Base-by-base conservation (phyloP, 2,329 filamentous ascomycete species). In the Davidsoniella virescens region DNA sequence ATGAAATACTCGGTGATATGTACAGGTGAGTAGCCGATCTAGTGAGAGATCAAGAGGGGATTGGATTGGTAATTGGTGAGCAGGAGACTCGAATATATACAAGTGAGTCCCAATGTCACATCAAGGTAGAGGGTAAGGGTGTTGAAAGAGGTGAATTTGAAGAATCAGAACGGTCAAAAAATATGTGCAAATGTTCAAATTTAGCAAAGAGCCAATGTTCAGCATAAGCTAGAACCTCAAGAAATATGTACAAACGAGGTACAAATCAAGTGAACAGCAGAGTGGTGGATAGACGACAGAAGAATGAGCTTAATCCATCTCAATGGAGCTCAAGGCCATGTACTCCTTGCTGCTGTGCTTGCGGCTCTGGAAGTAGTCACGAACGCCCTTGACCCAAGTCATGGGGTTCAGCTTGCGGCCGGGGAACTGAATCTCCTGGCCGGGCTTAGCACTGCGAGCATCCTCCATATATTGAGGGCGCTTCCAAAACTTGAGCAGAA, bases 391-490 rank as follows among this genome's bases (percentile, higher is more conserved):
- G 3, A 43, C 26, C 51, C 51, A 53, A 12, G 47, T 38, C 37
- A 53, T 23, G 2, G 51, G 51, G 39, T 53, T 50, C 18, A 53
- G 14, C 16, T 46, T 43, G 43, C 65, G 65, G 20, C 70, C 69
- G 43, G 64, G 63, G 56, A 62, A 67, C 59, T 65, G 66, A 55
- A 60, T 65, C 58, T 64, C 60, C 38, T 67, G 57, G 3, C 66
- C 67, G 29, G 71, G 69, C 50, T 75, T 75, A 56, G 73, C 78
- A 29, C 82, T 67, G 12, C 71, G 69, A 5, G 75, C 75, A 56
- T 84, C 77, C 43, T 85, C 77, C 84, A 96, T 90, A 87, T 87
- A 96, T 26, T 67, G 66, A 0, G 92, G 92, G 14, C 88, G 71
- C 55, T 70, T 76, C 88, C 90, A 96, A 62, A 86, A 80, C 62